A percentile compares a stretch with the other conserved stretches of the same genome.
Conservation (phyloP, 352 stramenopile species). For the Aphanomyces euteiches region DNA sequence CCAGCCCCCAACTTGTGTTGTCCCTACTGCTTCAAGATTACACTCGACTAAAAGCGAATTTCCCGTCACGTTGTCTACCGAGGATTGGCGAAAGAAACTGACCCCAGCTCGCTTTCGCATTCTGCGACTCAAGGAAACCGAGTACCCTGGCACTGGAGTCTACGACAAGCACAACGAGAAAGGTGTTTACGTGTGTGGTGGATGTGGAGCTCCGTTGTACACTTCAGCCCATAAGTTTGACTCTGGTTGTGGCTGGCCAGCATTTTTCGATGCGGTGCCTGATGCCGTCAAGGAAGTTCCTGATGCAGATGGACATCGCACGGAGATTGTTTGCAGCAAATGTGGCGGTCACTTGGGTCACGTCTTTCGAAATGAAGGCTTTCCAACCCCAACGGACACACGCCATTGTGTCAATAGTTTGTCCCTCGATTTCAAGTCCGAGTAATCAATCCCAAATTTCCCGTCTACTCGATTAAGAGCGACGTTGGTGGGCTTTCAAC, state of each 20-base stretch:
- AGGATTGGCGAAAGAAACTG: slow-evolving; percentile 80
- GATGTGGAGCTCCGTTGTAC: slow-evolving; percentile 84
- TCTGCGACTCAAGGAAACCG: slow-evolving; percentile 88
- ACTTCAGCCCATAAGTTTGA: slow-evolving; percentile 88
- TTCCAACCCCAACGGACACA: slow-evolving; percentile 82
- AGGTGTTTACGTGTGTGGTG: slow-evolving; percentile 83
- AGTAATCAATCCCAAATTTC: too few species aligned
- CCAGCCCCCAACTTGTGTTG: too few species aligned
- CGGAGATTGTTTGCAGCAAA: slow-evolving; percentile 84
- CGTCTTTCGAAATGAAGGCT: slow-evolving; percentile 87
- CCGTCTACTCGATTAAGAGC: too few species aligned
- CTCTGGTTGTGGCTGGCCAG: slow-evolving; percentile 86
- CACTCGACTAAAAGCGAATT: background rate
- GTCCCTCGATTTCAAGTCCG: slow-evolving; percentile 64
- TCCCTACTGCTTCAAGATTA: too few species aligned
- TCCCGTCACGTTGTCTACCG: slow-evolving; percentile 45
- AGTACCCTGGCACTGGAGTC: slow-evolving; percentile 80
- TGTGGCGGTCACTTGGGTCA: slow-evolving; percentile 89
- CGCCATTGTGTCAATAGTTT: slow-evolving; percentile 90
- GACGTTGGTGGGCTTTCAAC: too few species aligned
- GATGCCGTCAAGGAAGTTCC: slow-evolving; percentile 75
- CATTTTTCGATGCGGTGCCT: slow-evolving; percentile 87
- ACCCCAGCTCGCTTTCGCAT: slow-evolving; percentile 77
- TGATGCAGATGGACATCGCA: slow-evolving; percentile 68
- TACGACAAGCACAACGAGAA: slow-evolving; percentile 86